Base-by-base conservation (phyloP, 176 grass and related monocot species). In the Olyra latifolia region DNA sequence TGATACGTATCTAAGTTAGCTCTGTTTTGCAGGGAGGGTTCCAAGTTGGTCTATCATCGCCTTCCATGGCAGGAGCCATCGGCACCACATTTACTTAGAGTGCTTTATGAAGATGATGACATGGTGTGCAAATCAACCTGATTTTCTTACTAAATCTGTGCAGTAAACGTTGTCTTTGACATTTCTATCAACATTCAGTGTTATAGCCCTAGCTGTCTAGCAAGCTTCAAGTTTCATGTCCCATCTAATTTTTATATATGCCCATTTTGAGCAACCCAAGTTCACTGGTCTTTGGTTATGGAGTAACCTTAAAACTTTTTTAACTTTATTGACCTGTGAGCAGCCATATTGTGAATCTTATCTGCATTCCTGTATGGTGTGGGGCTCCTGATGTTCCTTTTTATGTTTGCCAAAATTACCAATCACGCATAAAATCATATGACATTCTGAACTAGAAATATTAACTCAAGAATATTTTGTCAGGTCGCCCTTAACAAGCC, bases 101-200 rank as follows among this genome's bases (percentile, higher is more conserved):
- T 98, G 62, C 85, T 98, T 76, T 98, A 98, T 14, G 95, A 98
- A 87, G 95, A 98, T 82, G 80, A 94, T 67, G 88, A 95, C 83
- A 98, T 98, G 87, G 95, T 94, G 79, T 73, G 80, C 35, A 69
- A 69, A 45, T 71, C 23, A 75, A 15, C 17, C 9, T 12, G 11
- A 6, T 24, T 17, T 27, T 68, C 32, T 69, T 61, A 57, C 48
- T 69, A 32, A 62, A 50, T 60, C 24, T 65, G 16, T 54, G 17
- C 49, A 6, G n/a, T 20, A 16, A 44, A 67, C 14, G 27, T 41
- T 62, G 43, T 74, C 42, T 30, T 32, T 43, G 23, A 62, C 53
- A 84, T 79, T 59, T 50, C 13, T 19, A 41, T 23, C 16, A 17
- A 24, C 7, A 63, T 22, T 77, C 1, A 49, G 10, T 11, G 27